phyloP scores from a whole-genome alignment of 2,329 filamentous ascomycete genomes.

The Gyromitra esculenta region DNA sequence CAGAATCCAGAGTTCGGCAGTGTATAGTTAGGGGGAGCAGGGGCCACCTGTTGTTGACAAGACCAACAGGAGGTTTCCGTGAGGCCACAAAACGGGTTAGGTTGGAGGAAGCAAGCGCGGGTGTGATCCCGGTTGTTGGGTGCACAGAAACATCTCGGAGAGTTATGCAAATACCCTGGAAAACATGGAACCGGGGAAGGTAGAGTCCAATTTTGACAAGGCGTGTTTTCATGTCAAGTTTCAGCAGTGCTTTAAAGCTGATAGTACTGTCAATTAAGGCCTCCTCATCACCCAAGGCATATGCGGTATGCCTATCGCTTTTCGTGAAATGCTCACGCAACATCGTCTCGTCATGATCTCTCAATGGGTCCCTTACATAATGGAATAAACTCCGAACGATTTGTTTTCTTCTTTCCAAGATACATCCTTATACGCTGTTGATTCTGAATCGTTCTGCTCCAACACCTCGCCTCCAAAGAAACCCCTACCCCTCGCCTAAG shows the following conservation, averaged over 20 bases:
- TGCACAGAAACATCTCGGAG: neutral
- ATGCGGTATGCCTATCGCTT: neutral
- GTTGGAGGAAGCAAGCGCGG: neutral
- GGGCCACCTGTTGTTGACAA: conserved; percentile 38
- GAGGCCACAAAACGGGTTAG: conserved; percentile 17
- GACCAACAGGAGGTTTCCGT: conserved; percentile 8
- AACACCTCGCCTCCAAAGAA: conserved; percentile 7
- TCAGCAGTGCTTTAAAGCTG: conserved; percentile 6
- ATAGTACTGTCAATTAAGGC: conserved; percentile 18
- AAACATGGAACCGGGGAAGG: conserved; percentile 14
- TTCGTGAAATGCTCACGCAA: conserved; percentile 13
- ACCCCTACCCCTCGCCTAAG: conserved; percentile 2
- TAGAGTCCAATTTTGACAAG: conserved; percentile 1
- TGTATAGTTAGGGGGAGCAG: conserved; percentile 12
- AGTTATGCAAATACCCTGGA: conserved; percentile 25
- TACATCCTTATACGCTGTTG: neutral
- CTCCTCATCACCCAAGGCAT: neutral
- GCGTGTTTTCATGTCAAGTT: conserved; percentile 21
- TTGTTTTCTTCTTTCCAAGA: neutral
- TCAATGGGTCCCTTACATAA: conserved; percentile 16
- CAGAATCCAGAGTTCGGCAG: neutral
- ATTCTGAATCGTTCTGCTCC: neutral
- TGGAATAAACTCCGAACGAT: neutral
- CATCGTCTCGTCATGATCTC: neutral
- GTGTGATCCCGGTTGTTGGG: conserved; percentile 32